Evolutionary conservation across 1,284 basidiomycete genomes (phyloP), one percentile per base, ranked within the genome.

Genomic region (Pseudozyma sp.): DNA sequence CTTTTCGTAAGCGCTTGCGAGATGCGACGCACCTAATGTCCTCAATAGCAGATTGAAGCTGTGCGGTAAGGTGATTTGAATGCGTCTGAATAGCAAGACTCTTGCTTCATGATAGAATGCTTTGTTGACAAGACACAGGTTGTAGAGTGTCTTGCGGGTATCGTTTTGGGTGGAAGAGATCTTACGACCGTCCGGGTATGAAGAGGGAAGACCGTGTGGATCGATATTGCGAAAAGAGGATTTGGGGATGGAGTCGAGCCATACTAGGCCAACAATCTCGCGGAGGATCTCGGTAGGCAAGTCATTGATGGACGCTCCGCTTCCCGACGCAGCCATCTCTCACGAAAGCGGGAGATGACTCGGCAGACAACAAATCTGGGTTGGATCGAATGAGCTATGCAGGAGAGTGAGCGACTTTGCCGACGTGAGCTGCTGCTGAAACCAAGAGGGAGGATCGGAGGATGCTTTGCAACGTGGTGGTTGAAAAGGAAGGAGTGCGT

Each of bases 1-100:
- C 52, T 68, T 68, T 52, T 82, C 80, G 43, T 81, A 82, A 9
- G 79, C 79, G 18, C 68, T 72, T 5, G 79, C 80, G 21, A 82
- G 56, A 25, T 78, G 78, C 14, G 75, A 71, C 0, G 80, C 79
- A 11, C 81, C 79, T 11, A 83, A 70, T 18, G 76, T 75, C 35
- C 79, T 53, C 38, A 85, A 44, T 2, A 85, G 69, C 25, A 81
- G 58, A 45, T 79, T 73, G 68, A 85, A 85, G 54, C 76, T 76
- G 62, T 80, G 79, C 0, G 83, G 83, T 2, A 84, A 61, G 3
- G 78, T 83, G 61, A 85, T 81, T 51, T 83, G 82, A 36, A 85
- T 71, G 25, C 82, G 65, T 13, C 83, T 55, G 59, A 81, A 83
- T 18, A 85, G 64, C 11, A 85, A 72, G 9, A 81, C 80, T 34